Percentiles rank a stretch among this genome's conserved stretches.
phyloP scores from a whole-genome alignment of 371 early-diverging fungal species.

The Apophysomyces variabilis region DNA sequence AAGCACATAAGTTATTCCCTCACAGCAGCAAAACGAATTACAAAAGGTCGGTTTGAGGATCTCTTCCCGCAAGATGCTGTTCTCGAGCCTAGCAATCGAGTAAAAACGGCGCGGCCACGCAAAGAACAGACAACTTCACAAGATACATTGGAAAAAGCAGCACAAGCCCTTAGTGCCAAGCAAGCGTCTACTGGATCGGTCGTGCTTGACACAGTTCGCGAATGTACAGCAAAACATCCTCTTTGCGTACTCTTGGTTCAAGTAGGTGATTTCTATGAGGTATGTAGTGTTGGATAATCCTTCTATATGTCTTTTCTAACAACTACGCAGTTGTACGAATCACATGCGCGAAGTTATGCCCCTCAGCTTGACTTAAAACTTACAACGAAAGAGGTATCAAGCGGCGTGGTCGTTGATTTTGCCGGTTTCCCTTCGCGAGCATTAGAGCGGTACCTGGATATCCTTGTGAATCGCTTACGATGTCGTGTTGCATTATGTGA shows the following conservation, averaged over 20 bases:
- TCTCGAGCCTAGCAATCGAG: not conserved
- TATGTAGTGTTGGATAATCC: constrained; percentile 21
- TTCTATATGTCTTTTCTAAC: not conserved
- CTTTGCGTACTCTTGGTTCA: constrained; percentile 83
- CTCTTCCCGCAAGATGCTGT: constrained; percentile 7
- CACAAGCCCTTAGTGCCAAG: constrained; percentile 18
- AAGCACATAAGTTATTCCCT: not conserved
- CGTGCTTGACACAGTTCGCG: constrained; percentile 62
- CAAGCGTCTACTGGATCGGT: constrained; percentile 41
- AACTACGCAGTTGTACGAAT: constrained; percentile 65
- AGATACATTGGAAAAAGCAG: not conserved
- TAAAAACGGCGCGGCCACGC: not conserved
- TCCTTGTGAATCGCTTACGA: constrained; percentile 70
- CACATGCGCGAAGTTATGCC: constrained; percentile 75
- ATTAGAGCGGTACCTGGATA: constrained; percentile 78
- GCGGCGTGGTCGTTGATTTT: constrained; percentile 56
- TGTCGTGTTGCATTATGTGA: constrained; percentile 87
- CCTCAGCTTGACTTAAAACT: constrained; percentile 73
- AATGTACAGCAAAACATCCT: constrained; percentile 71
- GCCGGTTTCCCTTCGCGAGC: constrained; percentile 81
- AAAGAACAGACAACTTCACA: not conserved
- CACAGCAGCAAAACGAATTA: constrained; percentile 9
- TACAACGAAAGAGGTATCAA: constrained; percentile 53
- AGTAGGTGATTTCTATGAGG: constrained; percentile 95
- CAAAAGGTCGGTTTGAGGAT: constrained; percentile 10